Evolutionary conservation across 2,329 filamentous ascomycete genomes (phyloP), one percentile per base, ranked within the genome.

Genomic region (Spiromastix sp.): DNA sequence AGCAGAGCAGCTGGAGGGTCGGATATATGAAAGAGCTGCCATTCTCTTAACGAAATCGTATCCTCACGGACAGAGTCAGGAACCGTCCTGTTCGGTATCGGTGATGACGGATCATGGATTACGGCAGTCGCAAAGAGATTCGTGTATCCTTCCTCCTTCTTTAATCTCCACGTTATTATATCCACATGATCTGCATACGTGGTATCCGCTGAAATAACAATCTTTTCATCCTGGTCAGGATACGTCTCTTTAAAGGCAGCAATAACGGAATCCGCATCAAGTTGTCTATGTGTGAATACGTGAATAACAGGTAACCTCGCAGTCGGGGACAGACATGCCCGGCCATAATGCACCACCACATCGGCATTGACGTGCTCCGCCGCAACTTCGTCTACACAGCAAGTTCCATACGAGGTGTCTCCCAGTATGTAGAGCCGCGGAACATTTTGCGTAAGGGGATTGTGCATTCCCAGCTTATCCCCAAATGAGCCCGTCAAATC

Each of bases 321-420:
- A 0, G 89, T 93, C 1, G 89, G 89, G 5, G 86, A 95, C 16
- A 98, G 68, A 53, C 91, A 98, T 0, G 89, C 81, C 34, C 91
- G 72, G 3, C 91, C 91, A 49, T 96, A 98, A 56, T 98, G 91
- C 10, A 98, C 80, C 1, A 96, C 83, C 0, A 86, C 84, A 42
- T 96, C 81, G 5, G 91, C 87, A 49, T 85, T 73, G 11, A 85
- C 81, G 56, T 98, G 91, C 57, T 98, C 87, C 2, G 91, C 91
- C 0, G 91, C 91, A 26, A 96, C 80, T 63, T 98, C 91, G 52
- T 98, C 91, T 12, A 96, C 87, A 52, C 91, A 98, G 62, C 91
- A 98, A 0, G 89, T 81, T 40, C 91, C 93, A 60, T 96, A 98
- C 2, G 89, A 95, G 2, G 91, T 96, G 58, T 98, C 91, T 20